Percentiles rank a stretch among this genome's conserved stretches.
Conservation (phyloP, 306 rosid species). For the Herpetospermum pedunculosum region DNA sequence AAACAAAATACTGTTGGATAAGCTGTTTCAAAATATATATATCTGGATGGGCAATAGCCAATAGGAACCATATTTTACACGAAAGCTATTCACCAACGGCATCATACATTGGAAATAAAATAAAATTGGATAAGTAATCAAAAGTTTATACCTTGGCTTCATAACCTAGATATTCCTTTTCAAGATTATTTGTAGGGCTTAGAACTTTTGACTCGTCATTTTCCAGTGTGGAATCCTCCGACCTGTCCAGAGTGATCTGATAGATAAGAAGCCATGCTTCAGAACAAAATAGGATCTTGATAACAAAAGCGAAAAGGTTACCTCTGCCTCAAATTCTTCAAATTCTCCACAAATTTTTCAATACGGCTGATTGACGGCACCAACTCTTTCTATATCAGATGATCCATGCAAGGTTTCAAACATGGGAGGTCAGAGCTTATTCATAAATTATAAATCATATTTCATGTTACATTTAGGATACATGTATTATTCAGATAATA, state of each 20-base stretch:
- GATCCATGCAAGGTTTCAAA: constrained; percentile 13
- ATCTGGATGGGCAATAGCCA: background rate
- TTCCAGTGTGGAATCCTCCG: constrained; percentile 28
- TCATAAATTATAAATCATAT: background rate
- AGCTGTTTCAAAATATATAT: background rate
- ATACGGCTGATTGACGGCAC: constrained; percentile 63
- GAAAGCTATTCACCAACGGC: background rate
- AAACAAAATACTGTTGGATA: background rate
- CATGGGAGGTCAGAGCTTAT: background rate
- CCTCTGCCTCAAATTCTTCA: constrained; percentile 63
- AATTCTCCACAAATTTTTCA: constrained; percentile 59
- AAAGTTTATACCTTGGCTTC: constrained; percentile 64
- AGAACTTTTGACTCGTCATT: constrained; percentile 42
- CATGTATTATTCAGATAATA: background rate
- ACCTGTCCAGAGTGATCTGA: constrained; percentile 39
- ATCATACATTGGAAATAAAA: background rate
- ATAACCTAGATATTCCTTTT: constrained; percentile 76
- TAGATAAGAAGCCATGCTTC: constrained; percentile 10
- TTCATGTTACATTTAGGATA: background rate
- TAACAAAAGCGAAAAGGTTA: constrained; percentile 24
- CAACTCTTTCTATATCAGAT: constrained; percentile 63
- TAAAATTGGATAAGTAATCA: constrained; percentile 4
- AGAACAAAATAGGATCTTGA: constrained; percentile 4
- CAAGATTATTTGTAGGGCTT: constrained; percentile 73
- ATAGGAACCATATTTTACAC: background rate